Base-by-base conservation (phyloP, 2,329 filamentous ascomycete species). In the Cercospora zeina region DNA sequence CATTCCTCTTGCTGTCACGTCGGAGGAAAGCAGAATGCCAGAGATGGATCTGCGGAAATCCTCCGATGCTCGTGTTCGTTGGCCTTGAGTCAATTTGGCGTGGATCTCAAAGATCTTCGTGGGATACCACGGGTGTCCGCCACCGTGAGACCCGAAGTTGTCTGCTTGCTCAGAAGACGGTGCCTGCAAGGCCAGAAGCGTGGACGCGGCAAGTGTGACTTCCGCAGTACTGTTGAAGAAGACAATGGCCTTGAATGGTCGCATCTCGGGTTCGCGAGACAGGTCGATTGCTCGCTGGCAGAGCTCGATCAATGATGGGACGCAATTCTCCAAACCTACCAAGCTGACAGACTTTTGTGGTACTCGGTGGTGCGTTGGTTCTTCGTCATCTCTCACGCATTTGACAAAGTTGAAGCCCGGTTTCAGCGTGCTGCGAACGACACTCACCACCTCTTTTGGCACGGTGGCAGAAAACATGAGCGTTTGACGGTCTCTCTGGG, bases 401-500 rank as follows among this genome's bases (percentile, higher is more conserved):
- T 93, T 90, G 63, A 97, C 86, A 71, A 95, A 96, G 73, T 96
- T 86, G 76, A 96, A 97, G 68, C 91, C 81, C 1, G 85, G 84
- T 73, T 93, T 91, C 74, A 97, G 88, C 68, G 91, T 91, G 68
- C 80, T 78, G 63, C 88, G 85, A 42, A 96, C 93, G 54, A 97
- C 84, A 47, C 83, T 78, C 68, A 96, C 87, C 49, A 99, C 93
- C 65, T 92, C 86, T 62, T 84, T 83, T 50, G 93, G 91, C 33
- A 99, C 89, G 10, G 95, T 99, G 49, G 95, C 95, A 13, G 93
- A 97, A 76, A 96, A 97, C 77, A 99, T 88, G 71, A 99, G 86
- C 6, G 93, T 97, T 76, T 99, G 95, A 54, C 93, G 87, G 58
- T 89, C 82, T 63, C 88, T 85, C 57, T 87, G 76, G 0, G 75